Base-by-base conservation (phyloP, 257 asterid genomes). In the Lithospermum erythrorhizon region DNA sequence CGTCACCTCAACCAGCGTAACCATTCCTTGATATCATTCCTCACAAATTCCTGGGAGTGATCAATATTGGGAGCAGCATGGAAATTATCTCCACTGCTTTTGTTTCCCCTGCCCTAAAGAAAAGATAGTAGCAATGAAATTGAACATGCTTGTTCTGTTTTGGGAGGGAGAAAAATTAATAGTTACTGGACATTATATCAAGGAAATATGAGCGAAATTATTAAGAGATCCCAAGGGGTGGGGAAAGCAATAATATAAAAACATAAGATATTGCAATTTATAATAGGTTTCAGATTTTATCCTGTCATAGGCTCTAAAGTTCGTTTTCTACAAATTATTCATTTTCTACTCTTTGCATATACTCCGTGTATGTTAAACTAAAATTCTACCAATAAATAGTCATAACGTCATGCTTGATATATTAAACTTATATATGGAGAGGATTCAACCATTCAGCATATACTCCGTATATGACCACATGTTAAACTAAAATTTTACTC, bases 21-120 rank as follows among this genome's bases (percentile, higher is more conserved):
- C 87, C 87, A 81, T 66, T 75, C 70, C 63, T 70, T 81, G 55
- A 81, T 68, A 69, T 78, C 87, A 49, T 24, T 73, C 48, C 78
- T 72, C 21, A 81, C 87, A 68, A 81, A 81, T 57, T 73, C 78
- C 70, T 81, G 83, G 25, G 83, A 81, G 69, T 81, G 87, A 65
- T 81, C 87, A 62, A 81, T 57, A 27, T 81, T 81, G 64, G 87
- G 87, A 37, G 87, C 87, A 21, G 83, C 87, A 18, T 81, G 87
- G 68, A 81, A 81, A 63, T 72, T 70, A 57, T 81, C 87, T 65
- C 87, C 82, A 61, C 74, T 73, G 59, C 79, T 70, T 58, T 78
- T 78, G 67, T 77, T 77, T 67, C 82, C 82, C 41, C 70, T 68
- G 29, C 82, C 82, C 70, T 72, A 27, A 18, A 9, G 2, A 22